These are phyloP conservation scores for Aspergillus conjunctus DNA, from an alignment of 495 filamentous ascomycete species.

Conservation along the genomic window DNA sequence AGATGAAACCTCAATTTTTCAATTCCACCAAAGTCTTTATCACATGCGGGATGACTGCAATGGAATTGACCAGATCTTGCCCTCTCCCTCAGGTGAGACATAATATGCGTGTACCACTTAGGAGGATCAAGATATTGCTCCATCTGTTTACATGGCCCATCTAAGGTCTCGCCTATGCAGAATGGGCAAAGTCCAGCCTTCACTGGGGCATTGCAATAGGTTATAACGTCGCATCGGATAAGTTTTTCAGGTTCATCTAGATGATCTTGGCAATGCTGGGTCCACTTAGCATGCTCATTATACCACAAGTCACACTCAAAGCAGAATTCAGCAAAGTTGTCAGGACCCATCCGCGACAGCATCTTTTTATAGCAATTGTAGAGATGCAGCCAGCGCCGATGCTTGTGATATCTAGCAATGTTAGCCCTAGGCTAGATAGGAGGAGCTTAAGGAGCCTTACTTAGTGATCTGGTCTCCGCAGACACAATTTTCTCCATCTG, in stretches of 20 bases:
- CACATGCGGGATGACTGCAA: slow-evolving; percentile 13
- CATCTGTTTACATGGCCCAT: neutral
- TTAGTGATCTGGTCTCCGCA: slow-evolving; percentile 14
- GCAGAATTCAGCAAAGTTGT: slow-evolving; percentile 20
- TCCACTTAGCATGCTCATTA: slow-evolving; percentile 15
- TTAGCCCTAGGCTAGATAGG: slow-evolving; percentile 5
- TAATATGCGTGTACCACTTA: slow-evolving; percentile 13
- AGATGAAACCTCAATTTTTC: slow-evolving; percentile 1
- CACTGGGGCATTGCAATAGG: slow-evolving; percentile 9
- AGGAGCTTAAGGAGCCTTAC: neutral
- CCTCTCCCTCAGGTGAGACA: neutral
- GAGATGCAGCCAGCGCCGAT: slow-evolving; percentile 21
- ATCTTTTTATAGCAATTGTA: slow-evolving; percentile 17
- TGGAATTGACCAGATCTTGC: neutral
- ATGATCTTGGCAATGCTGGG: slow-evolving; percentile 8
- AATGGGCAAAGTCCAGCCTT: slow-evolving; percentile 10
- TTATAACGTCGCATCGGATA: slow-evolving; percentile 11
- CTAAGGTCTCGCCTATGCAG: slow-evolving; percentile 6
- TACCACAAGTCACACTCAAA: slow-evolving; percentile 22
- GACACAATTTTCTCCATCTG: slow-evolving; percentile 11
- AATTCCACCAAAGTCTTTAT: neutral
- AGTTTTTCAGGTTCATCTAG: slow-evolving; percentile 4
- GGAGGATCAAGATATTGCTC: slow-evolving; percentile 6
- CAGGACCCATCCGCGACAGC: neutral
- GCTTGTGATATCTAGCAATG: slow-evolving; percentile 9